Evolutionary conservation across 78 protist species (phyloP).

Genomic region (Dictyostelium brefeldianum): DNA sequence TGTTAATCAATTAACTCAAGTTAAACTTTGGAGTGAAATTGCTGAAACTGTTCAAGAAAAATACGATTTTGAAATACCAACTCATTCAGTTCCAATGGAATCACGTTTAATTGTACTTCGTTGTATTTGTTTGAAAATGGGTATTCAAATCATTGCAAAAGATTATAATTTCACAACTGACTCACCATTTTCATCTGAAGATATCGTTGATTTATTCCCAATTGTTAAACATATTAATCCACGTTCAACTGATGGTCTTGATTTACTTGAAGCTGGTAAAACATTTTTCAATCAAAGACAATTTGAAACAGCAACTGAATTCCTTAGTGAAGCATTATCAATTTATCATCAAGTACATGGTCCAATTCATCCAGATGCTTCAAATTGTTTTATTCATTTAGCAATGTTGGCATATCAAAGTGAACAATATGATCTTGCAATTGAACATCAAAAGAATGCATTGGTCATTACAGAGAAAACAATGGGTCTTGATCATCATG

Average conservation of each 20-base stretch:
- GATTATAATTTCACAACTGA: conserved; percentile 79
- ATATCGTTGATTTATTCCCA: conserved; percentile 65
- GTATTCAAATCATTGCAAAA: conserved; percentile 58
- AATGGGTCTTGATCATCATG: conserved; percentile 81
- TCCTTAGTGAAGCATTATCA: conserved; percentile 46
- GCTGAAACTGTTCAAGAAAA: not conserved
- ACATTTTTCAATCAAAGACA: conserved; percentile 37
- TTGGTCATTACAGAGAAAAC: conserved; percentile 74
- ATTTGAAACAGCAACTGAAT: conserved; percentile 37
- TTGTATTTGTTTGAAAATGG: conserved; percentile 64
- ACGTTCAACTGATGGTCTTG: conserved; percentile 56
- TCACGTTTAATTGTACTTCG: conserved; percentile 58
- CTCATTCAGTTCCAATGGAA: conserved; percentile 66
- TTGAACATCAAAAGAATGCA: conserved; percentile 82
- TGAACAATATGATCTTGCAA: conserved; percentile 52
- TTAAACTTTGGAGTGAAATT: conserved; percentile 43
- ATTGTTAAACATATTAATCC: conserved; percentile 83
- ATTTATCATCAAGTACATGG: conserved; percentile 78
- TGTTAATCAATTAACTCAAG: not conserved
- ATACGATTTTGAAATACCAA: conserved; percentile 28
- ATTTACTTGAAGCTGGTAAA: conserved; percentile 71
- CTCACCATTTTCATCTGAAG: conserved; percentile 57
- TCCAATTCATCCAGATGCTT: conserved; percentile 72
- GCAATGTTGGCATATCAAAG: conserved; percentile 82
- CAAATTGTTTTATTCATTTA: conserved; percentile 56